These are phyloP conservation scores for Cystofilobasidium macerans DNA, from an alignment of 768 basidiomycete genomes.

Conservation along the genomic window DNA sequence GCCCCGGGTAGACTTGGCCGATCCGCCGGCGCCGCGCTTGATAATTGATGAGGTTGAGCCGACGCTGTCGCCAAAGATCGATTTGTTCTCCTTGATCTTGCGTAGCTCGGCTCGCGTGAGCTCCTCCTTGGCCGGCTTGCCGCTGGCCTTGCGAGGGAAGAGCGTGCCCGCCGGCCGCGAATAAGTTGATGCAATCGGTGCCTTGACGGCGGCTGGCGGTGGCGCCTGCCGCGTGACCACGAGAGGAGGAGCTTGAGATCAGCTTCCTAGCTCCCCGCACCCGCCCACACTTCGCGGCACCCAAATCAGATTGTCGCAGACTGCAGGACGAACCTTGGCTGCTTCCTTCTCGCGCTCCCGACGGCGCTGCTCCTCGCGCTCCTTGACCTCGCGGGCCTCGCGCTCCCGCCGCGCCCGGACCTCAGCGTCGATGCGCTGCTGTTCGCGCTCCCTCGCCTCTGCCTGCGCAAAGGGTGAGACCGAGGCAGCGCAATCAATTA, in stretches of 20 bases:
- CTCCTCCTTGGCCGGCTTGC: slow-evolving; percentile 4
- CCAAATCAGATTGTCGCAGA: no score
- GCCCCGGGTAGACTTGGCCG: not conserved
- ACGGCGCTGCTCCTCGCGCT: slow-evolving; percentile 8
- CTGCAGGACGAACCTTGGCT: slow-evolving; percentile 1
- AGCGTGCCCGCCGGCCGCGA: not conserved
- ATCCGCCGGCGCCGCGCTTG: not conserved
- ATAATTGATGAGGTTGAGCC: not conserved
- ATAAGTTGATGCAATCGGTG: not conserved
- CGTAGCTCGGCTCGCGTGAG: slow-evolving; percentile 13
- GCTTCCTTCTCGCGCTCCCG: slow-evolving; percentile 10
- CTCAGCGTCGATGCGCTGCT: slow-evolving; percentile 4
- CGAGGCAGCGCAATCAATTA: no score
- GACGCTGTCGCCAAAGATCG: slow-evolving; percentile 10
- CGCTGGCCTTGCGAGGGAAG: not conserved
- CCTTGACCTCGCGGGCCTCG: slow-evolving; percentile 5
- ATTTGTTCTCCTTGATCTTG: slow-evolving; percentile 6
- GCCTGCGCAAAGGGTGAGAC: not conserved
- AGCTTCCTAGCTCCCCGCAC: no score
- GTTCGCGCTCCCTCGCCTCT: not conserved
- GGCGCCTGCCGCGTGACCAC: not conserved
- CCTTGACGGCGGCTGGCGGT: not conserved
- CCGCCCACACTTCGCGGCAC: no score
- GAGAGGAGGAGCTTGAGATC: not conserved
- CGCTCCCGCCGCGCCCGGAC: slow-evolving; percentile 10